Base-by-base conservation (phyloP, 139 green algal genomes). In the Chlamydomonas sphaeroides region DNA sequence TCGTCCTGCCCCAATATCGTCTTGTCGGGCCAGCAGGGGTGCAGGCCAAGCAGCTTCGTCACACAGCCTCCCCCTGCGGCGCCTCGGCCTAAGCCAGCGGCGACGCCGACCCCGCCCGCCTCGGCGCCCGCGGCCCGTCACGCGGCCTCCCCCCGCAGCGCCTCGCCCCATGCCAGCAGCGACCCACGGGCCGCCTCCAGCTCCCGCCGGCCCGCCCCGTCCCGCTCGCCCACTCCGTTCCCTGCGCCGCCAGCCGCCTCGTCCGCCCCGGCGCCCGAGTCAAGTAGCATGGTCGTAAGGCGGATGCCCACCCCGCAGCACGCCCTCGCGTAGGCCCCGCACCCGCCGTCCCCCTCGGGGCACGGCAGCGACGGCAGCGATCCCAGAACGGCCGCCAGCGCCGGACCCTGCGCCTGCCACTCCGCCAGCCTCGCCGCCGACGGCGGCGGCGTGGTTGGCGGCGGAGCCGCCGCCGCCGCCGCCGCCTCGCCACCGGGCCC, bases 371-470 rank as follows among this genome's bases (percentile, higher is more conserved):
- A 56, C 17, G 72, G 38, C 39, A 80, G 36, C 38, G 28, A 35
- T 36, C 3, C 28, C 25, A 80, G 57, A 4, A 32, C 26, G 14
- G 56, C 48, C 28, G 41, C 28, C 57, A 68, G 25, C 11, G 56
- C 33, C 56, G 36, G 53, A 56, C 57, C 56, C 49, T 69, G 38
- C 11, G 72, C 72, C 72, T 6, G 17, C 72, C 72, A 80, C 56
- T 6, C 56, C 6, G 56, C 56, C 17, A n/a, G n/a, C n/a, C n/a
- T n/a, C n/a, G 49, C 49, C 6, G 18, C 49, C 49, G 21, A 17
- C 49, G 49, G 45, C 45, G 14, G 10, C 10, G 45, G 10, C 10
- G 45, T 14, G 10, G 45, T 14, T 21, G 10, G 45, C 45, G 45
- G 10, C 45, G 45, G 10, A 14, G 17, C 51, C 51, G 26, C 28